A percentile compares a stretch with the other conserved stretches of the same genome.
These are phyloP conservation scores for Coniella vitis DNA, from an alignment of 2,329 filamentous ascomycete genomes.

Conservation along the genomic window DNA sequence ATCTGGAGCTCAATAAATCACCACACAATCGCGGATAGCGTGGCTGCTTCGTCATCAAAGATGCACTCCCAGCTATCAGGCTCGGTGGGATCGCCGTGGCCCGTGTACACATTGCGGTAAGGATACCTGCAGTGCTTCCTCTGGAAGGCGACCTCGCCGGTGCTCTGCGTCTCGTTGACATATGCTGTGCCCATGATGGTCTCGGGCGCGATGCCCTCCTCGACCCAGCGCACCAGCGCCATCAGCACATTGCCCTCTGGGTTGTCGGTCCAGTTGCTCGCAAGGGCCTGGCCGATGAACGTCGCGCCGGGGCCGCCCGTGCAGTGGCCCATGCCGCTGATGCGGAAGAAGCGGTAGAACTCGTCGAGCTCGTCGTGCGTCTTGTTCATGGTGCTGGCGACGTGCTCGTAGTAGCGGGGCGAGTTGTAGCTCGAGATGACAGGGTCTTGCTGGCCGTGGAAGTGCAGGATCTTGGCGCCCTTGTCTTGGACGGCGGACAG, in stretches of 20 bases:
- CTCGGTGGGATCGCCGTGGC: slow-evolving; percentile 21
- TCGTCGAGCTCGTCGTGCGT: slow-evolving; percentile 28
- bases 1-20: no score
- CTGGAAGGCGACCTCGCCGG: slow-evolving; percentile 23
- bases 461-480: slow-evolving; percentile 35
- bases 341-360: slow-evolving; percentile 45
- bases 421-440: slow-evolving; percentile 38
- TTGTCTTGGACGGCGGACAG: neutral
- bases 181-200: slow-evolving; percentile 30
- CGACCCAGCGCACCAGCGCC: slow-evolving; percentile 41
- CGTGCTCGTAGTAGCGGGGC: slow-evolving; percentile 41
- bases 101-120: slow-evolving; percentile 25
- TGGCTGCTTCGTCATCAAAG: neutral
- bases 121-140: slow-evolving; percentile 31
- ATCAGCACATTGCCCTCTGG: slow-evolving; percentile 36
- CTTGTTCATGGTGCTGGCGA: slow-evolving; percentile 34
- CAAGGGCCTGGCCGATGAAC: slow-evolving; percentile 22
- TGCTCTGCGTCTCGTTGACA: slow-evolving; percentile 20
- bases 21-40: no score
- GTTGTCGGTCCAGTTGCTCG: slow-evolving; percentile 23
- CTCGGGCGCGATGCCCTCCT: slow-evolving; percentile 33
- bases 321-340: slow-evolving; percentile 48
- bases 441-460: slow-evolving; percentile 36
- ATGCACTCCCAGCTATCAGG: slow-evolving; percentile 26
- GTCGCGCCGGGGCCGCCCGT: slow-evolving; percentile 35